Evolutionary conservation across 176 grass and related monocot genomes (phyloP).

Genomic region (Oryza punctata): DNA sequence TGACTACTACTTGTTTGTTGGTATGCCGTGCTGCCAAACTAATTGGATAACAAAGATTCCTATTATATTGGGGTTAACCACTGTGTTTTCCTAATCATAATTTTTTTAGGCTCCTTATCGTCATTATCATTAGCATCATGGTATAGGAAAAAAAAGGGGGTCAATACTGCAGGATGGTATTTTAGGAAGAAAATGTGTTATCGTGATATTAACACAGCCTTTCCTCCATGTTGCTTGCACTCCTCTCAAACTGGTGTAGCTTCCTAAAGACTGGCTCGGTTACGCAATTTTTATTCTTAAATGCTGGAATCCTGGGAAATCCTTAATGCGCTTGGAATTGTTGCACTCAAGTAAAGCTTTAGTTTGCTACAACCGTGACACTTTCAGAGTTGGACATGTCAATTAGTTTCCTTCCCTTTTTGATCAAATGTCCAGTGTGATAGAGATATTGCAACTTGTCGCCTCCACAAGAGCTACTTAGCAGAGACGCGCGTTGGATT

Average conservation of each 20-base stretch:
- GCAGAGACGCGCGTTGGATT: constrained; percentile 43
- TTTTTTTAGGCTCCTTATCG: background rate
- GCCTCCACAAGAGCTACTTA: constrained; percentile 35
- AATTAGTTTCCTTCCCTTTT: constrained; percentile 37
- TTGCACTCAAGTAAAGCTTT: constrained; percentile 45
- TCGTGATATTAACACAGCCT: constrained; percentile 9
- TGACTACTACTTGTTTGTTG: background rate
- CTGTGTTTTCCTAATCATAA: background rate
- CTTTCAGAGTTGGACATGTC: constrained; percentile 32
- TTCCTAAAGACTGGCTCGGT: background rate
- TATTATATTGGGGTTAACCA: constrained; percentile 11
- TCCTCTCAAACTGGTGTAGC: background rate
- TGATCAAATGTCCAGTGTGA: constrained; percentile 42
- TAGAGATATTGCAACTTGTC: constrained; percentile 43
- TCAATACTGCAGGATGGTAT: background rate
- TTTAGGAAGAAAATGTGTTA: background rate
- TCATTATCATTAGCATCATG: constrained; percentile 17
- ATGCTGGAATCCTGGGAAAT: constrained; percentile 19
- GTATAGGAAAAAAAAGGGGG: background rate
- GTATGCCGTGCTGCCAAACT: constrained; percentile 31
- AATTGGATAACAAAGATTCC: constrained; percentile 29
- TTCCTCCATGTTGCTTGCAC: background rate
- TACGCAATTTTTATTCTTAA: background rate
- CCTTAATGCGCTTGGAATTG: background rate
- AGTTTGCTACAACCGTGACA: constrained; percentile 34